Conservation (phyloP, 176 grass and related monocot genomes). For the Guadua angustifolia region DNA sequence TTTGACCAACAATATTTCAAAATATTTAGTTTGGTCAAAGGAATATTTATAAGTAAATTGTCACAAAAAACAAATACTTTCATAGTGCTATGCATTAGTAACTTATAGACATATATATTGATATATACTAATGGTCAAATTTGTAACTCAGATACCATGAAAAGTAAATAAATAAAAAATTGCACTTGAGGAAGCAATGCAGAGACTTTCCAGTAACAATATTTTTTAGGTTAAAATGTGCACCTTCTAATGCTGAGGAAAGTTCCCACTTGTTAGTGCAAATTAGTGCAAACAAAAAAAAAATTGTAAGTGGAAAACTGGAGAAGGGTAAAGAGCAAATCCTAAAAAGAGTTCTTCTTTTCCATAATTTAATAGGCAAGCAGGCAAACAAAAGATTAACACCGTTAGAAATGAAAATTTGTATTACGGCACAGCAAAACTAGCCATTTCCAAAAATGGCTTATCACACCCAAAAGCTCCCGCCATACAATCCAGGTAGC, state of each 20-base stretch:
- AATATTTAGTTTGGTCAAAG: neutral
- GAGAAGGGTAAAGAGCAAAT: neutral
- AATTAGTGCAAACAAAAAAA: neutral
- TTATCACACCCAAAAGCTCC: conserved; percentile 15
- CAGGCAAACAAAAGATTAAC: neutral
- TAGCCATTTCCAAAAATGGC: neutral
- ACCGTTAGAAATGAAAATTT: conserved; percentile 12
- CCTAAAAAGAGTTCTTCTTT: neutral
- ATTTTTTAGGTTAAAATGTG: neutral
- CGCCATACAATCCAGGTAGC: neutral
- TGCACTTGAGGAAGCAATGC: neutral
- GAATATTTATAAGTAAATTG: neutral
- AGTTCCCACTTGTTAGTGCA: neutral
- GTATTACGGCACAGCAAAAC: neutral
- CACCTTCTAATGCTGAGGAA: neutral
- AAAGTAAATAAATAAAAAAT: conserved; percentile 8
- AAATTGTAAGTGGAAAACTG: neutral
- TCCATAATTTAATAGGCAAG: neutral
- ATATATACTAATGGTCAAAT: neutral
- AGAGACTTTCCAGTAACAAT: neutral
- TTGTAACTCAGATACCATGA: conserved; percentile 15
- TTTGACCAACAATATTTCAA: conserved; percentile 10
- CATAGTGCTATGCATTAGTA: neutral
- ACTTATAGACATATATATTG: neutral
- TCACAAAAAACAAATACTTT: neutral